Evolutionary conservation across 129 eudicot species (phyloP).

Genomic region (Solidago caesia): DNA sequence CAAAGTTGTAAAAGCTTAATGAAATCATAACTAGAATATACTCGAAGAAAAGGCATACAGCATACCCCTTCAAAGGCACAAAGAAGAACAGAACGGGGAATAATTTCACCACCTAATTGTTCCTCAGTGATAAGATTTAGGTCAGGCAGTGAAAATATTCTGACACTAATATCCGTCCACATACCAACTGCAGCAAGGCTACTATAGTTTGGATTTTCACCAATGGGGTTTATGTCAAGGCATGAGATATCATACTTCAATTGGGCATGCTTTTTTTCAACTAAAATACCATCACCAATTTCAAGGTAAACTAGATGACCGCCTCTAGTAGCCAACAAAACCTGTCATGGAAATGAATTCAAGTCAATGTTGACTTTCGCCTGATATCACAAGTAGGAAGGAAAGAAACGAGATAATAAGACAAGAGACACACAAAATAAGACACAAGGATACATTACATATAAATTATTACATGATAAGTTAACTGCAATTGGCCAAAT

Average conservation of each 20-base stretch:
- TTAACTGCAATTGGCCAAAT: not conserved
- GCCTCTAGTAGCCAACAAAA: constrained; percentile 90
- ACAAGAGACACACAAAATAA: not conserved
- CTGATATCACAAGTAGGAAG: not conserved
- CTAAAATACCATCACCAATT: constrained; percentile 82
- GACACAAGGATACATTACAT: not conserved
- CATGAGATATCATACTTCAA: constrained; percentile 88
- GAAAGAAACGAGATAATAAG: not conserved
- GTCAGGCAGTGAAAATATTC: constrained; percentile 86
- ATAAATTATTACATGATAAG: not conserved
- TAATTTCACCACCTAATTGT: constrained; percentile 92
- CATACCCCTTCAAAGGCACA: constrained; percentile 98
- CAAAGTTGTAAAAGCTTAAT: not conserved
- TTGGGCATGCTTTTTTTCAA: constrained; percentile 63
- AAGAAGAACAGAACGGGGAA: constrained; percentile 94
- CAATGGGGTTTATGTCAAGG: constrained; percentile 91
- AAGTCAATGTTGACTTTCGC: not conserved
- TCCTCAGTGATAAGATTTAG: constrained; percentile 77
- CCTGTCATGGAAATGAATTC: constrained; percentile 37
- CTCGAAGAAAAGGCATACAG: constrained; percentile 35
- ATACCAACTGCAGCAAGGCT: constrained; percentile 95
- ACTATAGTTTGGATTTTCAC: constrained; percentile 77
- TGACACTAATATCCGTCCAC: constrained; percentile 97
- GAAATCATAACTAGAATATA: not conserved
- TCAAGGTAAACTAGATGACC: constrained; percentile 91